Evolutionary conservation across 106 monocot genomes (phyloP), one percentile per base, ranked within the genome.

Genomic region (Posidonia australis): DNA sequence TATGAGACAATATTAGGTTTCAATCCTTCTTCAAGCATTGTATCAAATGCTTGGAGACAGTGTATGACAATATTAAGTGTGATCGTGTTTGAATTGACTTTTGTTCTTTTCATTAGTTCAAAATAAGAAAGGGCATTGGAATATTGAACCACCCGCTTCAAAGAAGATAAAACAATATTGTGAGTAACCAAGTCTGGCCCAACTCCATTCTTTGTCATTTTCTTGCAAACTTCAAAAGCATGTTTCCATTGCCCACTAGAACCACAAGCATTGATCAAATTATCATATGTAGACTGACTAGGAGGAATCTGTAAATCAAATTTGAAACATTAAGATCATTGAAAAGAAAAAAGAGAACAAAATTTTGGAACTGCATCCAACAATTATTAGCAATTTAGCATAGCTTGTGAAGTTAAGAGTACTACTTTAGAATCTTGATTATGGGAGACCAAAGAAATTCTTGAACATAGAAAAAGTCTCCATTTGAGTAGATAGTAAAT

Each of bases 181-280:
- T 96, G 96, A 31, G 96, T 90, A 17, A 90, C 76, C 64, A 90
- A 75, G 82, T 96, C 90, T 31, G 96, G 96, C n/a, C 96, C 96
- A 63, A 96, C 80, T 48, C 96, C 96, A 81, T 96, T 96, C 70
- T 90, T 90, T 54, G 90, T 87, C 96, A 96, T 96, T 74, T 84
- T 73, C 74, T 85, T 87, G 72, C 90, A 84, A 71, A 90, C 68
- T 70, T 82, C 72, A 44, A 96, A 80, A 70, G 87, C 96, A 65
- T 90, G 78, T 70, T 73, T 87, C 96, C 96, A 96, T 51, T 90
- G 66, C 19, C 96, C 96, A 69, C 82, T 72, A 60, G 84, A 79
- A 62, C 86, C 96, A 79, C 96, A 96, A 70, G 84, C 96, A 84
- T 74, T 82, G 54, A 96, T 96, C 56, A 96, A 77, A 79, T 87